Evolutionary conservation across 2,329 filamentous ascomycete genomes (phyloP).

Genomic region (Colletotrichum scovillei): DNA sequence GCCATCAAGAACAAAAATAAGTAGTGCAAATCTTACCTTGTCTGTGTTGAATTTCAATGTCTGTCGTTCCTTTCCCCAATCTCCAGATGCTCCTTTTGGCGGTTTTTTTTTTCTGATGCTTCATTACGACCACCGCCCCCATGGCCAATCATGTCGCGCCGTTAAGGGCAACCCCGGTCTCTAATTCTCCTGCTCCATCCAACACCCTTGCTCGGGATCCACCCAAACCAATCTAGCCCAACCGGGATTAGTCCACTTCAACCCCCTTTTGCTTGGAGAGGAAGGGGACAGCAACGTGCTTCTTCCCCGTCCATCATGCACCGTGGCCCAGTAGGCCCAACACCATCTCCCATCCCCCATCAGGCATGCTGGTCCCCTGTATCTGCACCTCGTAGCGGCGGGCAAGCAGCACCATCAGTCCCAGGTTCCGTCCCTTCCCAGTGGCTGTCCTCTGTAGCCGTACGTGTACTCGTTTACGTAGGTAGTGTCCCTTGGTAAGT

Average conservation of each 20-base stretch:
- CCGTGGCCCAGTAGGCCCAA: background rate
- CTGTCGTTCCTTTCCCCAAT: constrained; percentile 26
- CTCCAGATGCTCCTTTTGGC: constrained; percentile 34
- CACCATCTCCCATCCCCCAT: background rate
- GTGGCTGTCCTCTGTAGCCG: background rate
- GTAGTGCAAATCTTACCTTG: constrained; percentile 3
- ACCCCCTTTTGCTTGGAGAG: constrained; percentile 28
- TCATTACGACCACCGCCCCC: constrained; percentile 28
- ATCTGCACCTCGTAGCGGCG: background rate
- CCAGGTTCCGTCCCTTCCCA: background rate
- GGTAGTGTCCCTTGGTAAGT: background rate
- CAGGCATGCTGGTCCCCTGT: constrained; percentile 5
- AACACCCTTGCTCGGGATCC: constrained; percentile 16
- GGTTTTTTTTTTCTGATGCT: constrained; percentile 32
- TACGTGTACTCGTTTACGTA: background rate
- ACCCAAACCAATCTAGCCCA: constrained; percentile 13
- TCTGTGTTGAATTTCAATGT: constrained; percentile 17
- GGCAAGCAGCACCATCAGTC: background rate
- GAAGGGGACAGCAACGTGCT: constrained; percentile 27
- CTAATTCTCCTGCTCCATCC: constrained; percentile 31
- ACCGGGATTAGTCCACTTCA: constrained; percentile 14
- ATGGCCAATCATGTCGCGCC: constrained; percentile 1
- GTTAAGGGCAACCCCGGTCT: constrained; percentile 9
- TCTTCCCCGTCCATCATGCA: background rate
- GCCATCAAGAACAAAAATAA: background rate